Conservation (phyloP, 768 basidiomycete species). For the Mycena rosella region DNA sequence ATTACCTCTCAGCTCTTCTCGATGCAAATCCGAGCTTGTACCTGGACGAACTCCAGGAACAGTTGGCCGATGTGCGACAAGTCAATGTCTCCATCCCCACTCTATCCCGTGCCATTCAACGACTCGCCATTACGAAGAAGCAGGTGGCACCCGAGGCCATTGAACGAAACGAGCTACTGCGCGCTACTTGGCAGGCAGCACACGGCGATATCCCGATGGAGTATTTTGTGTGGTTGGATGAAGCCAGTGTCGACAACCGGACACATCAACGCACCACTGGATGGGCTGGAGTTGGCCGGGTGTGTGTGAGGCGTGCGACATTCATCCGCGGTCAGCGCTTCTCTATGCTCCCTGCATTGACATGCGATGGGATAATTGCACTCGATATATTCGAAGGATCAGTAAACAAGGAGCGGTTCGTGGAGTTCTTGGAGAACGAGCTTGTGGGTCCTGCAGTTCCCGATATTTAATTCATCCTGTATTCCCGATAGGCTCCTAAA, state of each 20-base stretch:
- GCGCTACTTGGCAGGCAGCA: conserved; percentile 38
- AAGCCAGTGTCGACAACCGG: conserved; percentile 44
- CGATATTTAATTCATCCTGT: too few species aligned
- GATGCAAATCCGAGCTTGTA: conserved; percentile 44
- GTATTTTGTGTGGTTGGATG: conserved; percentile 45
- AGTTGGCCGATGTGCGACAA: conserved; percentile 35
- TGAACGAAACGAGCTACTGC: conserved; percentile 47
- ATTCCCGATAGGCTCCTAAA: conserved; percentile 37
- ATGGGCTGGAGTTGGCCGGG: conserved; percentile 39
- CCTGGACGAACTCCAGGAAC: conserved; percentile 49
- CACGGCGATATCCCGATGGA: conserved; percentile 38
- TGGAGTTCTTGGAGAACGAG: conserved; percentile 43
- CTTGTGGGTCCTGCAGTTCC: conserved; percentile 38
- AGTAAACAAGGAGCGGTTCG: conserved; percentile 46
- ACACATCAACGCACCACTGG: conserved; percentile 41
- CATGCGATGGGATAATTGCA: conserved; percentile 43
- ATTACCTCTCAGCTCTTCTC: conserved; percentile 39
- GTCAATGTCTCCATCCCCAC: conserved; percentile 48
- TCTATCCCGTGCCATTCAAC: conserved; percentile 40
- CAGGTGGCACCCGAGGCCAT: conserved; percentile 38
- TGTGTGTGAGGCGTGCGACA: conserved; percentile 41
- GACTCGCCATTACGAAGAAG: conserved; percentile 43
- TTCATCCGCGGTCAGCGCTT: conserved; percentile 40
- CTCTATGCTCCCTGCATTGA: conserved; percentile 45
- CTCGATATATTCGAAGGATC: conserved; percentile 50